Evolutionary conservation across 768 basidiomycete genomes (phyloP), one percentile per base, ranked within the genome.

Genomic region (Fibroporia radiculosa): DNA sequence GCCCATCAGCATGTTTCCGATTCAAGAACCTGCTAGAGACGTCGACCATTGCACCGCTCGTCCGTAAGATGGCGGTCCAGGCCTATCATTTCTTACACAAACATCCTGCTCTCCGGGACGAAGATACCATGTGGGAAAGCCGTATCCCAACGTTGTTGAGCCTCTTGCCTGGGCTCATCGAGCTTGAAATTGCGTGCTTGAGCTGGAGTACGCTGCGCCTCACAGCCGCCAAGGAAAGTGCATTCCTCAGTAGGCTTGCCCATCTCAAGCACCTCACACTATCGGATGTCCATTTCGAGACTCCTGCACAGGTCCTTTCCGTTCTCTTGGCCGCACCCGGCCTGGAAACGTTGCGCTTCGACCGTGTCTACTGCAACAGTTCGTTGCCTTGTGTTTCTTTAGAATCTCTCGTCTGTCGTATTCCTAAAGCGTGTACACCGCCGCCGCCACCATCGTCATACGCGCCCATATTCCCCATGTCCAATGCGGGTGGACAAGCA

Each of bases 31-130:
- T 60, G 40, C 29, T 57, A 14, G 40, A 47, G 35, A 28, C n/a
- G 20, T 41, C 23, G 6, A 42, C 42, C 33, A 35, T 56, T 26
- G 48, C 50, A 18, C 34, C 25, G 5, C 50, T 49, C 40, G 39
- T 60, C 27, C 53, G 54, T 23, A 57, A 51, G 48, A 51, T 57
- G 25, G 44, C 43, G 23, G 42, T 57, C 50, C 44, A 49, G 29
- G 40, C 52, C 6, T 49, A 50, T 24, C 31, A 45, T n/a, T 42
- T 42, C 28, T 31, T 29, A 27, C 32, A 42, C 18, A 19, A 44
- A 5, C 3, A 22, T 6, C 19, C 16, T 33, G 23, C 42, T 12
- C 24, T 27, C 16, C 41, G 41, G 16, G 16, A 38, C 16, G 34
- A 11, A 7, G 44, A 37, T 20, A 16, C 35, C n/a, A 2, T 26